Conservation (phyloP, 257 asterid genomes). For the Eustoma russellianum region DNA sequence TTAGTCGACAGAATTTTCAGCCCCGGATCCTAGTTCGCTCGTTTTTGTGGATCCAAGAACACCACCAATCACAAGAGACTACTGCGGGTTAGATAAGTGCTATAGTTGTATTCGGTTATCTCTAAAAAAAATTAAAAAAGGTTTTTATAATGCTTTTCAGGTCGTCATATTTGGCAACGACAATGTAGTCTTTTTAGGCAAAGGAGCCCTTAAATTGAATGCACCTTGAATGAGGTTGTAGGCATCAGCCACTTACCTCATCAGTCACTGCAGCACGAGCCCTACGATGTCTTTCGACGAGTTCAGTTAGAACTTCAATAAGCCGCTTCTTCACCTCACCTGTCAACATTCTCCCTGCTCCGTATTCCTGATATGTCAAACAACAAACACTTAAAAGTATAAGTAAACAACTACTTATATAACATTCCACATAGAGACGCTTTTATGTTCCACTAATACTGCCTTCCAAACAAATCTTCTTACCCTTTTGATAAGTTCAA, state of each 20-base stretch:
- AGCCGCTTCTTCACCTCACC: slow-evolving; percentile 84
- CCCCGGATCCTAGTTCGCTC: too few relatives aligned
- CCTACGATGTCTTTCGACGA: slow-evolving; percentile 74
- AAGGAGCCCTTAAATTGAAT: too few relatives aligned
- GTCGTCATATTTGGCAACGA: too few relatives aligned
- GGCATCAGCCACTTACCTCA: slow-evolving; percentile 42
- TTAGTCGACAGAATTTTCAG: too few relatives aligned
- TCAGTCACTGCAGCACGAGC: slow-evolving; percentile 91
- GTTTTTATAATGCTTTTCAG: too few relatives aligned
- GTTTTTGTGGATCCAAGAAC: too few relatives aligned
- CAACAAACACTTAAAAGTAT: neutral
- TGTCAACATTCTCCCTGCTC: slow-evolving; percentile 84
- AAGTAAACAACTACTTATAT: neutral
- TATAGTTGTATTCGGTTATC: too few relatives aligned
- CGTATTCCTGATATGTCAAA: slow-evolving; percentile 51
- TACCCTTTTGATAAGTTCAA: slow-evolving; percentile 56
- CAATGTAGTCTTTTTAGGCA: too few relatives aligned
- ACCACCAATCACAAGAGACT: too few relatives aligned
- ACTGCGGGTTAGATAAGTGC: too few relatives aligned
- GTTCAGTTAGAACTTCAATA: slow-evolving; percentile 55
- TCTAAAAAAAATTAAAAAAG: too few relatives aligned
- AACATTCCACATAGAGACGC: too few relatives aligned
- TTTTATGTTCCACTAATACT: neutral
- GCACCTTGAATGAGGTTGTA: neutral
- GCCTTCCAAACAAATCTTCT: neutral